Evolutionary conservation across 1,139 yeast genomes (phyloP).

Genomic region (Yamadazyma atlantica): DNA sequence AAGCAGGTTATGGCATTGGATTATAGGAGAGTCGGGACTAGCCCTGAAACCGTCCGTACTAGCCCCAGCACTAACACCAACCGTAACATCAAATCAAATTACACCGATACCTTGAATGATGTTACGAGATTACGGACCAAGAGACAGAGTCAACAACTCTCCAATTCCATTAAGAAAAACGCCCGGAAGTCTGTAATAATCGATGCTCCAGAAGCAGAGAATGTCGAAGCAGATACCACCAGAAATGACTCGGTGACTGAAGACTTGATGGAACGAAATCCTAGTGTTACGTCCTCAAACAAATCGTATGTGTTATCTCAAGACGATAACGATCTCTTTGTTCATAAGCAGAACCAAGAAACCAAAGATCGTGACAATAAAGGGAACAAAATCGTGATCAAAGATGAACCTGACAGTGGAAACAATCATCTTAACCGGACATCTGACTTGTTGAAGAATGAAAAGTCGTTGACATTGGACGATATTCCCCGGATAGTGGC

Average conservation of each 20-base stretch:
- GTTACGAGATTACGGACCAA: slow-evolving; percentile 75
- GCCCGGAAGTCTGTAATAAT: slow-evolving; percentile 46
- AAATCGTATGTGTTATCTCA: slow-evolving; percentile 23
- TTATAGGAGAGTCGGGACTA: slow-evolving; percentile 6
- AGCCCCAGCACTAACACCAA: slow-evolving; percentile 16
- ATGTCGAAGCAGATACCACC: slow-evolving; percentile 18
- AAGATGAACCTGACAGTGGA: slow-evolving; percentile 46
- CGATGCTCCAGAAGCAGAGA: slow-evolving; percentile 58
- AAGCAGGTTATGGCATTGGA: slow-evolving; percentile 56
- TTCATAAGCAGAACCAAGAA: slow-evolving; percentile 26
- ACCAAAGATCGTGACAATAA: not conserved
- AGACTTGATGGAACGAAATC: slow-evolving; percentile 16
- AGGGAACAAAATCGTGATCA: slow-evolving; percentile 31
- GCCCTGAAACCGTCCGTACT: slow-evolving; percentile 6
- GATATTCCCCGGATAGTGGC: slow-evolving; percentile 97
- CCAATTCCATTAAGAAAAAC: slow-evolving; percentile 52
- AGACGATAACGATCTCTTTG: slow-evolving; percentile 35
- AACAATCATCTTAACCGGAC: slow-evolving; percentile 47
- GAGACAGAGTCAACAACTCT: slow-evolving; percentile 65
- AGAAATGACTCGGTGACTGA: slow-evolving; percentile 9
- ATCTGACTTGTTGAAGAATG: slow-evolving; percentile 71
- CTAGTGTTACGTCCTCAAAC: slow-evolving; percentile 17
- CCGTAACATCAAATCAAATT: slow-evolving; percentile 40
- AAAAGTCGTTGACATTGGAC: slow-evolving; percentile 85
- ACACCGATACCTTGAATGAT: slow-evolving; percentile 71